Evolutionary conservation across 2,329 filamentous ascomycete species (phyloP), one percentile per base, ranked within the genome.

Genomic region (Rutstroemia sydowiana): DNA sequence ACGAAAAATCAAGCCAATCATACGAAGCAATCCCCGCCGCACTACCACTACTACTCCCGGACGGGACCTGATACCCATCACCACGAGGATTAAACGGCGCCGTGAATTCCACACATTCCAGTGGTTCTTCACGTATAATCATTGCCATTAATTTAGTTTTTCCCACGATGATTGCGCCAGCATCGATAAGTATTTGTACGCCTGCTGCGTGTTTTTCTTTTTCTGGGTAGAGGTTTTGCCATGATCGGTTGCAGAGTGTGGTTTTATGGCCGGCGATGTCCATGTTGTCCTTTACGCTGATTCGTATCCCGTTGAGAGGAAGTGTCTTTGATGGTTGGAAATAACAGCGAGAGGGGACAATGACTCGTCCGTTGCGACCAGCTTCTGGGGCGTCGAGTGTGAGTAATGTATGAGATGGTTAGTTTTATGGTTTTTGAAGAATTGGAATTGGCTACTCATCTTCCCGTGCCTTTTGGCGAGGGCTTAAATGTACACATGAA

Each of bases 281-380:
- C 60, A 74, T 81, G 42, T 82, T 78, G 53, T 85, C 81, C 65
- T 85, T 85, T 46, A 84, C 72, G 0, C 75, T 81, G 1, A 85
- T 65, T 5, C 81, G 73, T 9, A 81, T 73, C 7, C 82, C 81
- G 2, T 77, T 75, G 0, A 85, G 69, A 0, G 80, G 81, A 0
- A 1, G 13, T 2, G 13, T 8, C 8, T 18, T 1, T 8, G 21
- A 36, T 2, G 36, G 14, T 1, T 20, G 14, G 5, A 11, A 36
- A 18, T 42, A 48, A 1, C 41, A 8, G 14, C 50, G 23, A n/a
- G 45, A 48, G n/a, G 50, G 50, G 6, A 52, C 20, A 13, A 45
- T 44, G 11, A 52, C 18, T 13, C n/a, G n/a, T n/a, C n/a, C n/a
- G n/a, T n/a, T n/a, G n/a, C n/a, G n/a, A n/a, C n/a, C n/a, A n/a